Conservation (phyloP, 805 yeast species). For the Barnettozyma salicaria region DNA sequence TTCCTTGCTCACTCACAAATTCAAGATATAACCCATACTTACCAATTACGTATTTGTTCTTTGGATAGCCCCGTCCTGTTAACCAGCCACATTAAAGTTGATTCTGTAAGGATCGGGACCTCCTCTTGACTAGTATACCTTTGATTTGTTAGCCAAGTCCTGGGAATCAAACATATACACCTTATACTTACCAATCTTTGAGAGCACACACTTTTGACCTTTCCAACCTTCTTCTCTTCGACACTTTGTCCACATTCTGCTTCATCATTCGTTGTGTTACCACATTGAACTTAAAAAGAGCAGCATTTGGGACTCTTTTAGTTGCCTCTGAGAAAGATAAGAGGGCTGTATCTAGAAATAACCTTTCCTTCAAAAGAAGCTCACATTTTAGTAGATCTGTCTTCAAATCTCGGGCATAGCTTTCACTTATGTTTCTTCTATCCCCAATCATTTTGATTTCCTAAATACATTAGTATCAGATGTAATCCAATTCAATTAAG, state of each 20-base stretch:
- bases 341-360: too few relatives aligned
- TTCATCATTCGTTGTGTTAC: slow-evolving; percentile 8
- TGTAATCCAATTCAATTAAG: too few relatives aligned
- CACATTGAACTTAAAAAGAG: slow-evolving; percentile 1
- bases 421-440: too few relatives aligned
- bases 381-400: too few relatives aligned
- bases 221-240: slow-evolving; percentile 4
- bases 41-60: slow-evolving; percentile 2
- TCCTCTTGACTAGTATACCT: neutral
- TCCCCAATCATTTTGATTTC: too few relatives aligned
- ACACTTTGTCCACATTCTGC: neutral
- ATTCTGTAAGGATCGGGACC: neutral
- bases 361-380: too few relatives aligned
- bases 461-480: too few relatives aligned
- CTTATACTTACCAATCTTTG: slow-evolving; percentile 7
- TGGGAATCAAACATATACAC: neutral
- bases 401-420: too few relatives aligned
- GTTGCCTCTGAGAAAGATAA: neutral
- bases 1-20: too few relatives aligned
- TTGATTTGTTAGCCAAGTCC: neutral
- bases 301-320: neutral
- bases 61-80: slow-evolving; percentile 1
- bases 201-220: slow-evolving; percentile 5
- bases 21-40: too few relatives aligned
- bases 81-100: neutral